Conservation (phyloP, 495 filamentous ascomycete species). For the Filosporella fistucella region DNA sequence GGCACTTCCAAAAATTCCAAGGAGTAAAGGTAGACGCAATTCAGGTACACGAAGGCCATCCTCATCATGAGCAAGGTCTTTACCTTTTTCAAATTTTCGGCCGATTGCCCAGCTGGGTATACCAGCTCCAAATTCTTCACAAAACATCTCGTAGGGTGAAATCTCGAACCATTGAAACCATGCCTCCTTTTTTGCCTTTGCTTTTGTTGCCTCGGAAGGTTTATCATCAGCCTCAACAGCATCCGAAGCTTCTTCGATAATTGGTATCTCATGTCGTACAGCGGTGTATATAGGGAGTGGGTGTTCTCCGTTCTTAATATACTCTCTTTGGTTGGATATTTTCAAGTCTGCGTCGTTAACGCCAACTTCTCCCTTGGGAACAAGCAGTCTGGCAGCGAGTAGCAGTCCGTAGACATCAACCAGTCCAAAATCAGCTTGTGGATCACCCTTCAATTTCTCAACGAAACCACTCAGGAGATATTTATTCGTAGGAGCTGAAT, state of each 20-base stretch:
- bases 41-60: constrained; percentile 67
- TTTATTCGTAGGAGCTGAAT: constrained; percentile 84
- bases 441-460: constrained; percentile 83
- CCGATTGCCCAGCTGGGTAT: constrained; percentile 95
- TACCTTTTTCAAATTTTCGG: constrained; percentile 70
- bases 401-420: constrained; percentile 91
- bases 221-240: constrained; percentile 35
- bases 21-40: constrained; percentile 68
- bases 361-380: constrained; percentile 78
- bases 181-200: constrained; percentile 63
- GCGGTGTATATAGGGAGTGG: constrained; percentile 93
- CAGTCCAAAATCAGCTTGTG: constrained; percentile 75
- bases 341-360: constrained; percentile 78
- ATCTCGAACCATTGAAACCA: constrained; percentile 99
- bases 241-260: constrained; percentile 38
- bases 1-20: constrained; percentile 92
- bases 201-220: constrained; percentile 45
- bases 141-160: constrained; percentile 94
- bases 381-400: constrained; percentile 74
- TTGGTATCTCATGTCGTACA: constrained; percentile 92
- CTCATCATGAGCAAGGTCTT: constrained; percentile 52
- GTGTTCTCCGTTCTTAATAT: constrained; percentile 67
- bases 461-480: constrained; percentile 82
- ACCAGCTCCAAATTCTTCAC: constrained; percentile 80
- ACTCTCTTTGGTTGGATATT: constrained; percentile 74